Percentiles rank a stretch among this genome's conserved stretches.
phyloP scores from a whole-genome alignment of 1,284 basidiomycete species.

The Pholiota adiposa region DNA sequence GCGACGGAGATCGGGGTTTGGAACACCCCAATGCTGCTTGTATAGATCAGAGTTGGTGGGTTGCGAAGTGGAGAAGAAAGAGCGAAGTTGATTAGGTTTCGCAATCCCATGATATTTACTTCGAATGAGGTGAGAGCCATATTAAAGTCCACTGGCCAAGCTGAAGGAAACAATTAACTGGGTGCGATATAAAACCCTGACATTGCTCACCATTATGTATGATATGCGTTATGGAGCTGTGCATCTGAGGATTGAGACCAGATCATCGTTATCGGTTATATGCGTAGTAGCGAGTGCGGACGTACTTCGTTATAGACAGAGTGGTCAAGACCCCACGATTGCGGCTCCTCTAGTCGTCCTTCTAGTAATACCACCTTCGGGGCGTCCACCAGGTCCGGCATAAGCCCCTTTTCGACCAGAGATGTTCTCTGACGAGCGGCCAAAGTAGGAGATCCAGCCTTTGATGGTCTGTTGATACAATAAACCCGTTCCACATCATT shows the following conservation, averaged over 20 bases:
- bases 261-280: background rate
- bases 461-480: constrained; percentile 20
- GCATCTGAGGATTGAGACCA: constrained; percentile 7
- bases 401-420: constrained; percentile 3
- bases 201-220: constrained; percentile 20
- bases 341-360: constrained; percentile 22
- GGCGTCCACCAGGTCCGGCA: background rate
- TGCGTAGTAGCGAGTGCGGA: background rate
- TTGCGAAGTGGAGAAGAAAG: constrained; percentile 27
- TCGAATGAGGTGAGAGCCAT: constrained; percentile 37
- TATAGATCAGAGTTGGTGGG: constrained; percentile 13
- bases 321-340: constrained; percentile 27
- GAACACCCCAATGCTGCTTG: constrained; percentile 15
- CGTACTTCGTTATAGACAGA: constrained; percentile 18
- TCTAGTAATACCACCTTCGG: constrained; percentile 28
- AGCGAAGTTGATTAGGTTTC: constrained; percentile 44
- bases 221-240: constrained; percentile 17
- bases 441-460: background rate
- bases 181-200: constrained; percentile 11
- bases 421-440: constrained; percentile 2
- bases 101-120: constrained; percentile 38
- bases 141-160: constrained; percentile 51
- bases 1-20: background rate
- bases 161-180: constrained; percentile 34
- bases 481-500: constrained; percentile 22